These are phyloP conservation scores for Colletotrichum liaoningense DNA, from an alignment of 2,329 filamentous ascomycete species.

Conservation along the genomic window DNA sequence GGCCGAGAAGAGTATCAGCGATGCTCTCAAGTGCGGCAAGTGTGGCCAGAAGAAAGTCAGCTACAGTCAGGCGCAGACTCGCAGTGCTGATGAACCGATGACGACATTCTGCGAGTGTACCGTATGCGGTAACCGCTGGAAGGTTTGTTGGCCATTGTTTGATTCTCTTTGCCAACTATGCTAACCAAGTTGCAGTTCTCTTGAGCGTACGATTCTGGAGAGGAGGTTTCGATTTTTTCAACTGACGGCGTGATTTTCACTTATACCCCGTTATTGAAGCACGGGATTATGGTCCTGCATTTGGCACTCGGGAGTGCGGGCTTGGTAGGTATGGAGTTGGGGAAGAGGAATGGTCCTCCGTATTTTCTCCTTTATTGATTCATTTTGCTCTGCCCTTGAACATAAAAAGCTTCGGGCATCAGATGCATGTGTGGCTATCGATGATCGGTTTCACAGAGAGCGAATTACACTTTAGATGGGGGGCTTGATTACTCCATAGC, in stretches of 20 bases:
- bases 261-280: slow-evolving; percentile 33
- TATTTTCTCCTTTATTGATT: slow-evolving; percentile 32
- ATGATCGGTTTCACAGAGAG: background rate
- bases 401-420: slow-evolving; percentile 17
- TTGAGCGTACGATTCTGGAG: slow-evolving; percentile 7
- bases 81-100: slow-evolving; percentile 94
- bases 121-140: slow-evolving; percentile 77
- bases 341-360: slow-evolving; percentile 27
- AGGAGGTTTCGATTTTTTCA: slow-evolving; percentile 14
- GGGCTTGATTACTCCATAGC: slow-evolving; percentile 31
- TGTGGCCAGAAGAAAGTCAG: slow-evolving; percentile 95
- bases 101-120: slow-evolving; percentile 81
- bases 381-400: slow-evolving; percentile 1
- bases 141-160: slow-evolving; percentile 62
- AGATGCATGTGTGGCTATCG: slow-evolving; percentile 14
- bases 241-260: slow-evolving; percentile 31
- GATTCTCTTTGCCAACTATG: slow-evolving; percentile 33
- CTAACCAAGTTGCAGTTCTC: slow-evolving; percentile 29
- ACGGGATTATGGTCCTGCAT: slow-evolving; percentile 35
- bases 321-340: slow-evolving; percentile 36
- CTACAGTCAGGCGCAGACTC: slow-evolving; percentile 96
- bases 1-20: slow-evolving; percentile 90
- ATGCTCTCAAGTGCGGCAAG: slow-evolving; percentile 88
- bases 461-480: slow-evolving; percentile 10
- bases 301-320: slow-evolving; percentile 33